Evolutionary conservation across 2,329 filamentous ascomycete genomes (phyloP), one percentile per base, ranked within the genome.

Genomic region (Orbilia brochopaga): DNA sequence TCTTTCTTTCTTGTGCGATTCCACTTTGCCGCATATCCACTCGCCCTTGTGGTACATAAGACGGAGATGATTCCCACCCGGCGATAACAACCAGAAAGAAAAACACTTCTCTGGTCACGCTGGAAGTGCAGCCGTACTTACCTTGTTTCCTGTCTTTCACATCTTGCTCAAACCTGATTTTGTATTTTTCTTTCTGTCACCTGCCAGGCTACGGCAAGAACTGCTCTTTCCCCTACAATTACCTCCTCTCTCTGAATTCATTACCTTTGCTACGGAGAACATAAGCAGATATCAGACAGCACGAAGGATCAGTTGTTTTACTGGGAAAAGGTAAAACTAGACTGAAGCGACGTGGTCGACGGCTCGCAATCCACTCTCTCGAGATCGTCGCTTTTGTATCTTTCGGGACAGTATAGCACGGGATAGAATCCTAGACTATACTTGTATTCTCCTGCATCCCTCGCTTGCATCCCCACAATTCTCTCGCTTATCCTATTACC

Each of bases 21-120:
- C 32, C 42, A 72, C 30, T 60, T 61, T 61, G 60, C 67, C 50
- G 60, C 60, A 72, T n/a, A 35, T 55, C 55, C 8, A n/a, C n/a
- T n/a, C n/a, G 3, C 27, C 8, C 27, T 32, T 53, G 67, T 72
- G 55, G 67, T 72, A 72, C 60, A 72, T 72, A 72, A 65, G 65
- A 72, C 67, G 67, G 67, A 72, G 60, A 72, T 65, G 60, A 60
- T 72, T 65, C 67, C 60, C 67, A 72, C 59, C 58, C 64, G 40
- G 56, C 46, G 40, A 60, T 56, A 60, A 55, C 27, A 32, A 46
- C 23, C 24, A 48, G 27, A 40, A 58, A 48, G 59, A 32, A 48
- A 65, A 55, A 53, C 32, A 40, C 60, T 56, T 54, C 60, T 72
- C 58, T 58, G 65, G 30, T 63, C 53, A 55, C 48, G 48, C 17